These are phyloP conservation scores for Plasmodium chabaudi DNA, from an alignment of 169 alveolate species.

Conservation along the genomic window DNA sequence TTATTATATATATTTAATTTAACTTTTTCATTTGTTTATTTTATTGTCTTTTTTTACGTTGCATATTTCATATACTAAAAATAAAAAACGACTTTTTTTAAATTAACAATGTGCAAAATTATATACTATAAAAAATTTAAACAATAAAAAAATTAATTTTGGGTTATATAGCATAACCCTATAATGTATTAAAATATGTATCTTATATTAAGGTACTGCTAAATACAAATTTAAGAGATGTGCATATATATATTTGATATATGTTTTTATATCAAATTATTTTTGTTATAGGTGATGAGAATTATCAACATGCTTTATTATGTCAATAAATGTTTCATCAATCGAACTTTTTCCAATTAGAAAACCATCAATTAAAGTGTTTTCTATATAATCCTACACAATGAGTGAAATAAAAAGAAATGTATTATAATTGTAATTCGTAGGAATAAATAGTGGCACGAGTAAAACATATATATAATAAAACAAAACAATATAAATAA, in stretches of 20 bases:
- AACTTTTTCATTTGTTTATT: slow-evolving; percentile 3
- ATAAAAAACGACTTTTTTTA: neutral
- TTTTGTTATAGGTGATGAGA: neutral
- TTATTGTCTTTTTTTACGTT: slow-evolving; percentile 1
- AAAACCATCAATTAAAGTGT: slow-evolving; percentile 45
- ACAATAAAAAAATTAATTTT: neutral
- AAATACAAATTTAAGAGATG: neutral
- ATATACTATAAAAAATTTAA: neutral
- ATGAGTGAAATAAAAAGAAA: neutral
- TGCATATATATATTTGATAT: neutral
- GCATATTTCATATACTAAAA: slow-evolving; percentile 1
- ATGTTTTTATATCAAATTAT: no score
- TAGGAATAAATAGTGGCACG: neutral
- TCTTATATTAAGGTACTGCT: no score
- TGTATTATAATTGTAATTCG: neutral
- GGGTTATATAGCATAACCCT: no score
- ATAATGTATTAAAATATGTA: no score
- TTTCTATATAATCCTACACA: slow-evolving; percentile 31
- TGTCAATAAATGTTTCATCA: slow-evolving; percentile 50
- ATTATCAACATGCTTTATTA: slow-evolving; percentile 45
- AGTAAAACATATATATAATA: neutral
- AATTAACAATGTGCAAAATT: neutral
- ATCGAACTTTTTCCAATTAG: slow-evolving; percentile 54
- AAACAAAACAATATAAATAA: neutral
- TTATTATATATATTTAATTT: neutral